Conservation (phyloP, 2,329 filamentous ascomycete species). For the Cryphonectria nitschkei region DNA sequence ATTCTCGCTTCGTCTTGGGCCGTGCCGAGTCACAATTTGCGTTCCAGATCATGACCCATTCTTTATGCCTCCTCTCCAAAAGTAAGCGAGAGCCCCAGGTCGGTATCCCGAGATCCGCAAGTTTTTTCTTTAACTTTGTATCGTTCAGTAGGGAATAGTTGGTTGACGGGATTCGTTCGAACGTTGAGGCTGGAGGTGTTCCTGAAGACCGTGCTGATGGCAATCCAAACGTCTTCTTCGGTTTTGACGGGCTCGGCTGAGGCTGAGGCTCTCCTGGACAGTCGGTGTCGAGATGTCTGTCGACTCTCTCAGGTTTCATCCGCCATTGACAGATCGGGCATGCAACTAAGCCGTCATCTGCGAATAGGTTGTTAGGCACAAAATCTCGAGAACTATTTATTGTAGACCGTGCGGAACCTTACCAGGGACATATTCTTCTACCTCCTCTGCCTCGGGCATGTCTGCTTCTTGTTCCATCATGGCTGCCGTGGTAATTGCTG, state of each 20-base stretch:
- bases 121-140: constrained; percentile 74
- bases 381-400: background rate
- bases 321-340: constrained; percentile 81
- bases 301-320: constrained; percentile 81
- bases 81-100: constrained; percentile 68
- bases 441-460: constrained; percentile 40
- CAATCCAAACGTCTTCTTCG: constrained; percentile 27
- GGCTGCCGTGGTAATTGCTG: constrained; percentile 42
- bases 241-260: constrained; percentile 35
- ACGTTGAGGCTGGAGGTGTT: constrained; percentile 41
- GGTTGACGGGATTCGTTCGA: constrained; percentile 74
- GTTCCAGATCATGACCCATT: constrained; percentile 97
- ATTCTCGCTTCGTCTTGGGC: constrained; percentile 70
- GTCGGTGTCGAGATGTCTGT: constrained; percentile 76
- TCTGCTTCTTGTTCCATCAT: constrained; percentile 40
- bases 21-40: constrained; percentile 87
- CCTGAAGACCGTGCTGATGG: constrained; percentile 4
- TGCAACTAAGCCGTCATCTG: constrained; percentile 74
- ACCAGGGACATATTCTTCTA: constrained; percentile 39
- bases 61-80: constrained; percentile 79
- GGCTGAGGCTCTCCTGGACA: constrained; percentile 44
- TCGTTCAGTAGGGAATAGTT: constrained; percentile 92
- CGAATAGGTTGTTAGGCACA: constrained; percentile 9
- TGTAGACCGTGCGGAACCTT: constrained; percentile 6
- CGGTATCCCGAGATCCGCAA: constrained; percentile 79